Conservation (phyloP, 208 protist species). For the Trypanosoma boissoni region DNA sequence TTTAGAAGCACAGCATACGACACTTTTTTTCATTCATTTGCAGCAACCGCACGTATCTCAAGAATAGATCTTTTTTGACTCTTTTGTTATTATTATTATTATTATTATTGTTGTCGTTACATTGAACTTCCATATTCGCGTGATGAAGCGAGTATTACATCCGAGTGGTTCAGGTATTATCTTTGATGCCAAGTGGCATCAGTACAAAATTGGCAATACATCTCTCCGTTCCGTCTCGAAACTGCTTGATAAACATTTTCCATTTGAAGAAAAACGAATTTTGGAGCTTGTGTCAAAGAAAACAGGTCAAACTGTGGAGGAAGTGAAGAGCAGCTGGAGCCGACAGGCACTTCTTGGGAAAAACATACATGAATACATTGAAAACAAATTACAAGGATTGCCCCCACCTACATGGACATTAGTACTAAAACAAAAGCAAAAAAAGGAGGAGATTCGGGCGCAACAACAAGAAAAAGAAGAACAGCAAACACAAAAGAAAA, state of each 20-base stretch:
- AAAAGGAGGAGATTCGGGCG: conserved; percentile 10
- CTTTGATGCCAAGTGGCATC: conserved; percentile 82
- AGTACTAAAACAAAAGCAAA: conserved; percentile 35
- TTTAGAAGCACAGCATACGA: too few species aligned
- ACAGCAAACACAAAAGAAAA: conserved; percentile 8
- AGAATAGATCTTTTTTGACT: neutral
- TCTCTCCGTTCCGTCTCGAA: conserved; percentile 78
- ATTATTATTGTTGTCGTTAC: neutral
- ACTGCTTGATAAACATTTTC: conserved; percentile 80
- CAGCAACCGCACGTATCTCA: neutral
- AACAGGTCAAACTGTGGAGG: conserved; percentile 51
- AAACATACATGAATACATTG: conserved; percentile 88
- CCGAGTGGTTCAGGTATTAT: conserved; percentile 57
- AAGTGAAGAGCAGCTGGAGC: conserved; percentile 58
- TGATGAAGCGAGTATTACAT: conserved; percentile 51
- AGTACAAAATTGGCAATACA: conserved; percentile 66
- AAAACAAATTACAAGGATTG: conserved; percentile 55
- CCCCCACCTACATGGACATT: conserved; percentile 66
- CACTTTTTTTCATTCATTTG: neutral
- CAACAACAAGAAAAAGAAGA: neutral
- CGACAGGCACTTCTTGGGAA: conserved; percentile 85
- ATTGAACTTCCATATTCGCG: neutral
- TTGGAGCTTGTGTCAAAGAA: conserved; percentile 63
- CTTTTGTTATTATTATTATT: conserved; percentile 11
- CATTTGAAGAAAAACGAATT: conserved; percentile 78